phyloP scores from a whole-genome alignment of 2,329 filamentous ascomycete genomes.

The Trichoderma oligosporum region DNA sequence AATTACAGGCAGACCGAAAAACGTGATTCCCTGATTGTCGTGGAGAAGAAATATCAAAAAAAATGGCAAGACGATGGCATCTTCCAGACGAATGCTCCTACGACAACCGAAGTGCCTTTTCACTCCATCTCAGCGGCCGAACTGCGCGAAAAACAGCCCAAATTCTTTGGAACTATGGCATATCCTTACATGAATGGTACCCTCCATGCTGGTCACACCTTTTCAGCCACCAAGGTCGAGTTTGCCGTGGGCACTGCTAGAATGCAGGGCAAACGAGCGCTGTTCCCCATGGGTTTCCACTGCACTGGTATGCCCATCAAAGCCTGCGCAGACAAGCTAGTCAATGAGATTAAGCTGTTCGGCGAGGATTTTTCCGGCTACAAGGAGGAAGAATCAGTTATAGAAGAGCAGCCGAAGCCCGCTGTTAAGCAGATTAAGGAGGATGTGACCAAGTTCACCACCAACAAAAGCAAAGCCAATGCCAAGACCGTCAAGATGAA shows the following conservation, averaged over 20 bases:
- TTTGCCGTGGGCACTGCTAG: conserved; percentile 82
- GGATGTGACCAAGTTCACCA: conserved; percentile 85
- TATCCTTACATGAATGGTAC: conserved; percentile 77
- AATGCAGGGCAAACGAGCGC: conserved; percentile 81
- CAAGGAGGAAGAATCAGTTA: conserved; percentile 56
- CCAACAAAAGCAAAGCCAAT: conserved; percentile 87
- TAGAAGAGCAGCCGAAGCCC: conserved; percentile 45
- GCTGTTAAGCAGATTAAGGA: conserved; percentile 67
- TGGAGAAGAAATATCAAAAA: conserved; percentile 90
- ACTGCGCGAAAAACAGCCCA: conserved; percentile 76
- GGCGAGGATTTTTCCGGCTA: conserved; percentile 81
- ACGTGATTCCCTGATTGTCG: conserved; percentile 72
- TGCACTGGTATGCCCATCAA: conserved; percentile 96
- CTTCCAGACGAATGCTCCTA: conserved; percentile 84
- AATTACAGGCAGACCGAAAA: conserved; percentile 66
- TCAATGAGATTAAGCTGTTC: conserved; percentile 83
- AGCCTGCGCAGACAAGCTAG: conserved; percentile 91
- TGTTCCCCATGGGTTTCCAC: conserved; percentile 94
- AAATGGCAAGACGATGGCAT: conserved; percentile 52
- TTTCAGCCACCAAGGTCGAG: conserved; percentile 89
- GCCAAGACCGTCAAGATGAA: conserved; percentile 90
- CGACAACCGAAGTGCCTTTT: conserved; percentile 70
- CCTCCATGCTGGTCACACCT: conserved; percentile 86
- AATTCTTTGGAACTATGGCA: conserved; percentile 70
- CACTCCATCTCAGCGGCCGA: conserved; percentile 69